Percentiles rank a stretch among this genome's conserved stretches.
These are phyloP conservation scores for Massariosphaeria phaeospora DNA, from an alignment of 495 filamentous ascomycete genomes.

Conservation along the genomic window DNA sequence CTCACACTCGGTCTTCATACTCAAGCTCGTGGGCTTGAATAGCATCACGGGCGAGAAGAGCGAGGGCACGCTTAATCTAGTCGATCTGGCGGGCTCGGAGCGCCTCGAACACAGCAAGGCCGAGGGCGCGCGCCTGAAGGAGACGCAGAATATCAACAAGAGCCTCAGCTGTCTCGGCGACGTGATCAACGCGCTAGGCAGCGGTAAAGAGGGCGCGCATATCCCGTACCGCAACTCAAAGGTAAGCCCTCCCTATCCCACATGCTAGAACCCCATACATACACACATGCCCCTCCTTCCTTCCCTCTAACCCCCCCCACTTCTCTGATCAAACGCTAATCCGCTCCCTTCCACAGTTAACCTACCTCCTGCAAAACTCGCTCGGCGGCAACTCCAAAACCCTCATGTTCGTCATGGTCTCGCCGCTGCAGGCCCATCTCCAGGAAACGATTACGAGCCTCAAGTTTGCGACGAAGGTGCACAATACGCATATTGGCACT, in stretches of 20 bases:
- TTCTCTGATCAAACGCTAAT: neutral
- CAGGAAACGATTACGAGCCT: conserved; percentile 91
- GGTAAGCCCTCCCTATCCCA: conserved; percentile 46
- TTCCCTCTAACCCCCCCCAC: too few relatives aligned
- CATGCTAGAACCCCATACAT: too few relatives aligned
- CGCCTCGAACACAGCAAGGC: conserved; percentile 78
- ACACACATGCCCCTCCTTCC: too few relatives aligned
- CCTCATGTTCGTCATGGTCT: conserved; percentile 99
- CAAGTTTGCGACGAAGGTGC: conserved; percentile 92
- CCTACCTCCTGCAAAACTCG: conserved; percentile 91
- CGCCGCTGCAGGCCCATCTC: conserved; percentile 83
- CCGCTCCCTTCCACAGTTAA: conserved; percentile 54
- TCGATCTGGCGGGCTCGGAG: conserved; percentile 92
- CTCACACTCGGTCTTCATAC: conserved; percentile 93
- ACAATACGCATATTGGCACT: conserved; percentile 85
- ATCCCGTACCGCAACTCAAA: conserved; percentile 95
- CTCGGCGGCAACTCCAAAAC: conserved; percentile 94
- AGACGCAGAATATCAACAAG: conserved; percentile 97
- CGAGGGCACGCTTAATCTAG: conserved; percentile 92
- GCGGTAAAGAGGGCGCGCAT: conserved; percentile 78
- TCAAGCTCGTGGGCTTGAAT: conserved; percentile 80
- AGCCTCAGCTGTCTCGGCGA: conserved; percentile 88
- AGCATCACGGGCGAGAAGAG: conserved; percentile 74
- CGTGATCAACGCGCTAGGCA: conserved; percentile 85
- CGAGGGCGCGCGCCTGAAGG: conserved; percentile 78